Conservation (phyloP, 108 stramenopile genomes). For the Pseudonitzschia delicatissima region DNA sequence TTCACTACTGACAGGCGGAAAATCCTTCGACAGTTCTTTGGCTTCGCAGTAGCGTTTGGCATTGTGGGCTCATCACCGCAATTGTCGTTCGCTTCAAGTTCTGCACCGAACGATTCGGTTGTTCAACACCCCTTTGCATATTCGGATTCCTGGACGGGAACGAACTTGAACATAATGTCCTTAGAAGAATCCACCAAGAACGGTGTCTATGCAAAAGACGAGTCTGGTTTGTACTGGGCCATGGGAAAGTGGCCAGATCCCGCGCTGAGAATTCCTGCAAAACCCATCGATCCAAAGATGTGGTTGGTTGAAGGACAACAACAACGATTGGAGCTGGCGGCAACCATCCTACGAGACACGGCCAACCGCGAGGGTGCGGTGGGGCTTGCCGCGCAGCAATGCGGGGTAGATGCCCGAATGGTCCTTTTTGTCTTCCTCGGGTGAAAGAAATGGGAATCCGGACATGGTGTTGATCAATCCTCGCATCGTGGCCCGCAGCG, state of each 20-base stretch:
- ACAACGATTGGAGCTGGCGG: conserved; percentile 23
- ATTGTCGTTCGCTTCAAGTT: not conserved
- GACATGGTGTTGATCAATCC: conserved; percentile 63
- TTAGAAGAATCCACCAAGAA: conserved; percentile 20
- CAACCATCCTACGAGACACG: conserved; percentile 47
- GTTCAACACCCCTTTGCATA: conserved; percentile 23
- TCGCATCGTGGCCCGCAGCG: conserved; percentile 57
- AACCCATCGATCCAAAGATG: conserved; percentile 19
- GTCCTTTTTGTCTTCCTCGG: conserved; percentile 31
- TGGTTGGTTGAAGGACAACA: conserved; percentile 5
- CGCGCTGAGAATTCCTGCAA: conserved; percentile 53
- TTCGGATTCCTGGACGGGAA: conserved; percentile 39
- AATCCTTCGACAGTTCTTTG: not conserved
- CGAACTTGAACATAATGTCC: conserved; percentile 16
- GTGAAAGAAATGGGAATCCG: conserved; percentile 13
- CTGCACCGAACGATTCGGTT: not conserved
- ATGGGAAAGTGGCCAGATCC: conserved; percentile 87
- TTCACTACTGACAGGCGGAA: not conserved
- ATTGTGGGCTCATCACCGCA: not conserved
- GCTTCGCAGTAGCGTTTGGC: not conserved
- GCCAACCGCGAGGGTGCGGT: conserved; percentile 61
- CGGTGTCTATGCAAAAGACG: not conserved
- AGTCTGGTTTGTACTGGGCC: conserved; percentile 14
- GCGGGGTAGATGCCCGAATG: conserved; percentile 74
- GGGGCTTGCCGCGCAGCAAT: conserved; percentile 84